Base-by-base conservation (phyloP, 345 rosid genomes). In the Hibiscus trionum region DNA sequence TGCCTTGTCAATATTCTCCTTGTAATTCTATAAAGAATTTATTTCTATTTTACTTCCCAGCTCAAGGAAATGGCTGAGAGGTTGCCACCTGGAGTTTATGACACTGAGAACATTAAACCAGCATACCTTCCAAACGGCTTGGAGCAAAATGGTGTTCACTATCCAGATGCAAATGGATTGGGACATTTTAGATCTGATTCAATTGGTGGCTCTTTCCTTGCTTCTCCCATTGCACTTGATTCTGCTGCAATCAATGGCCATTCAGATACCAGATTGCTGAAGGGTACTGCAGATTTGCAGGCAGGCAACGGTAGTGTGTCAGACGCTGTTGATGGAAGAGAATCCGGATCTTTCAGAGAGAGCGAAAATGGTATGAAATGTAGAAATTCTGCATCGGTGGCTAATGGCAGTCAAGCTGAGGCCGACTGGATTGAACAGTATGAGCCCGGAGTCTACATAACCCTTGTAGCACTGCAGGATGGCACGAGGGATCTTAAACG, bases 401-500 rank as follows among this genome's bases (percentile, higher is more conserved):
- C 77, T 59, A 85, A 80, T 69, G 84, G 49, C 37, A 79, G 77
- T 76, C 93, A 86, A 75, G 86, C 85, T 2, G 97, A 89, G 78
- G 94, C 98, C 0, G 99, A 92, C 77, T 87, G 99, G 98, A 95
- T 87, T 14, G 99, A 95, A 66, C 99, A 90, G 69, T 90, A 89
- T 72, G 99, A 95, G 77, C 87, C 94, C 21, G 97, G 99, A 72
- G 97, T 95, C 58, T 95, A 89, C 74, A 89, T 92, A 73, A 92
- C 99, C 63, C 89, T 95, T 8, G 82, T 90, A 75, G 91, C 96
- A 17, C 75, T 95, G 66, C 93, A 75, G 7, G 97, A 92, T 69
- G 99, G 99, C 78, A 89, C 97, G n/a, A 92, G 98, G 79, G 99
- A 92, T 83, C 92, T 95, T 72, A 95, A 89, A 83, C 86, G 99